A percentile compares a stretch with the other conserved stretches of the same genome.
These are phyloP conservation scores for Senecio squalidus DNA, from an alignment of 140 eudicot species.

Conservation along the genomic window DNA sequence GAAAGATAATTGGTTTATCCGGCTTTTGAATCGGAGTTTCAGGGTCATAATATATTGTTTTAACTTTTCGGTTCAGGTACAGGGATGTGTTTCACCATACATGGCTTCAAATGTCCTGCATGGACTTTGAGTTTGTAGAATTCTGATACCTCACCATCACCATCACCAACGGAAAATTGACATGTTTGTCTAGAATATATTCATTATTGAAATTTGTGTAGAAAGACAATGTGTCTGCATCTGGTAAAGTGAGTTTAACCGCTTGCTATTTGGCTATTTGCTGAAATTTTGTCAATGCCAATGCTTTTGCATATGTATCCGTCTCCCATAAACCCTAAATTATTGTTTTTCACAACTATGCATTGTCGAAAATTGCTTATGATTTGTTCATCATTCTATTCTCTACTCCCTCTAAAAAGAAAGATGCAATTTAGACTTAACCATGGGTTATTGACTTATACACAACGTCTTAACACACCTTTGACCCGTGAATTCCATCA, in stretches of 20 bases:
- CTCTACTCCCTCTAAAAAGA: no score
- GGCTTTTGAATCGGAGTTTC: neutral
- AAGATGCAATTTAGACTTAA: neutral
- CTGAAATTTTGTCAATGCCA: neutral
- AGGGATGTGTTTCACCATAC: constrained; percentile 82
- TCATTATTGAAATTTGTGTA: neutral
- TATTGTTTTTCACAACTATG: neutral
- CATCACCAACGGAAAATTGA: neutral
- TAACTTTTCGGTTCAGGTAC: constrained; percentile 49
- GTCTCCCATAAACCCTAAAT: neutral
- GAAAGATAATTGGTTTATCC: neutral
- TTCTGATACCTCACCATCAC: neutral
- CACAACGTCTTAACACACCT: neutral
- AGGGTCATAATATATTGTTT: neutral
- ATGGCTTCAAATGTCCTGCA: constrained; percentile 76
- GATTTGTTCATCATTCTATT: no score
- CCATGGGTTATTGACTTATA: neutral
- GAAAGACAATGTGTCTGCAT: neutral
- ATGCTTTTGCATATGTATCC: neutral
- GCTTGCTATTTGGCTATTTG: no score
- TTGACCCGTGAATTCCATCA: neutral
- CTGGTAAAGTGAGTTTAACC: neutral
- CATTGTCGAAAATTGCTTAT: no score
- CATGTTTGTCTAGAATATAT: neutral
- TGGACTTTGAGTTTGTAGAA: constrained; percentile 23